Conservation (phyloP, 805 yeast species). For the Lipomyces yamadae region DNA sequence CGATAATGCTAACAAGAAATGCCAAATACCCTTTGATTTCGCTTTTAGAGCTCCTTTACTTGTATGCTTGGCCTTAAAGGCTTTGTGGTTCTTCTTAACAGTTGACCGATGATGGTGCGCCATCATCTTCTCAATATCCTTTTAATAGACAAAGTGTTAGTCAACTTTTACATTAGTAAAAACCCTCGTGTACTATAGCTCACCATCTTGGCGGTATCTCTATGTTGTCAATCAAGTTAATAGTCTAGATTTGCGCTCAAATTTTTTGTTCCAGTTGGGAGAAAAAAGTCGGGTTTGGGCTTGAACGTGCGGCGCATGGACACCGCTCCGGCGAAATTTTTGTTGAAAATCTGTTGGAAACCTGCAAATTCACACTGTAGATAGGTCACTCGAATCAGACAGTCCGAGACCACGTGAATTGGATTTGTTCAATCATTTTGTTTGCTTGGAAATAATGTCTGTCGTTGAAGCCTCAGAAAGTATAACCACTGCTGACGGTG, state of each 20-base stretch:
- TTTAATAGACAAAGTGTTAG: neutral
- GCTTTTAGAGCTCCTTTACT: conserved; percentile 86
- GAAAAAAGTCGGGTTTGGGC: neutral
- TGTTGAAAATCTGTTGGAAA: neutral
- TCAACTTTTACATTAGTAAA: neutral
- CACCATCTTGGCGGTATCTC: neutral
- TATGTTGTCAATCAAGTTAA: no score
- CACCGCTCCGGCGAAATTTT: neutral
- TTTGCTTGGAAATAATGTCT: conserved; percentile 9
- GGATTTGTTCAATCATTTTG: neutral
- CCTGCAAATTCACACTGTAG: neutral
- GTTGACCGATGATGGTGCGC: conserved; percentile 80
- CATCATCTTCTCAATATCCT: conserved; percentile 11
- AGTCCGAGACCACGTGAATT: neutral
- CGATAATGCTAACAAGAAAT: neutral
- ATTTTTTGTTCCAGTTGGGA: neutral
- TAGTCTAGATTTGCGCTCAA: neutral
- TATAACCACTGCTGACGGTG: neutral
- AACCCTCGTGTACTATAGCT: neutral
- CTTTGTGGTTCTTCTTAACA: conserved; percentile 80
- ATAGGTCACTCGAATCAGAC: neutral
- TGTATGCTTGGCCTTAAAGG: conserved; percentile 90
- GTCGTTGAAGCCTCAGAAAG: conserved; percentile 11
- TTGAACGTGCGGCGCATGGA: neutral
- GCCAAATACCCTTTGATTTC: conserved; percentile 51